Evolutionary conservation across 2,329 filamentous ascomycete species (phyloP).

Genomic region (Stemphylium vesicarium): DNA sequence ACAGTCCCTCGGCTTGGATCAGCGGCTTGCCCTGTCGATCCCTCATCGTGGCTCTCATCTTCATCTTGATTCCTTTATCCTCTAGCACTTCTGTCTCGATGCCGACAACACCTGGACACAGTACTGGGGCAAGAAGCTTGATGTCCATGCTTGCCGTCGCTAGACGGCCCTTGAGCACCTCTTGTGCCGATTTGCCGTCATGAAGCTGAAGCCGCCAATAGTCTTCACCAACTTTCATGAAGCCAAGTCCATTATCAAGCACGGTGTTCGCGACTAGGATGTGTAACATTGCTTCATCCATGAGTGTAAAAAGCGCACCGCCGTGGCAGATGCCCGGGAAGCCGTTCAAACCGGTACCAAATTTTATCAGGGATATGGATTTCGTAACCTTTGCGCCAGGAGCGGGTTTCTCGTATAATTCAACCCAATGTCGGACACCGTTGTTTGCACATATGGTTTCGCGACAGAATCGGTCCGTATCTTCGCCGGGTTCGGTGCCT

Average conservation of each 20-base stretch:
- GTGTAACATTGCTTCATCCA: constrained; percentile 64
- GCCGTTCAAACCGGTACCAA: constrained; percentile 56
- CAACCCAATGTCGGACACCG: constrained; percentile 28
- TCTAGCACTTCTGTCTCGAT: constrained; percentile 32
- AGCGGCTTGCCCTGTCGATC: constrained; percentile 31
- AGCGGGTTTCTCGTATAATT: constrained; percentile 27
- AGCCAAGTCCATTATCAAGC: constrained; percentile 9
- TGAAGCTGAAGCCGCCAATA: constrained; percentile 8
- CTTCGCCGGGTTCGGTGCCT: constrained; percentile 6
- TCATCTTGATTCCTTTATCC: constrained; percentile 27
- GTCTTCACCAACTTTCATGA: constrained; percentile 6
- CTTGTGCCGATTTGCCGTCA: constrained; percentile 15
- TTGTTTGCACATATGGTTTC: constrained; percentile 24
- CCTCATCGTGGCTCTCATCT: constrained; percentile 31
- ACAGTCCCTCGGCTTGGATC: constrained; percentile 27
- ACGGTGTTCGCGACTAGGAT: constrained; percentile 27
- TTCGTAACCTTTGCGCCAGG: constrained; percentile 18
- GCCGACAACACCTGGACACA: constrained; percentile 33
- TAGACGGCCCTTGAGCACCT: constrained; percentile 25
- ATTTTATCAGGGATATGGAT: constrained; percentile 28
- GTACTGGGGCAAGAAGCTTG: constrained; percentile 31
- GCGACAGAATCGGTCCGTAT: constrained; percentile 22
- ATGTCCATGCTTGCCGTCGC: constrained; percentile 32
- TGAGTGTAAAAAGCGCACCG: constrained; percentile 68
- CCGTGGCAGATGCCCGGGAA: constrained; percentile 75